Conservation (phyloP, 139 green algal species). For the Closterium sp. region DNA sequence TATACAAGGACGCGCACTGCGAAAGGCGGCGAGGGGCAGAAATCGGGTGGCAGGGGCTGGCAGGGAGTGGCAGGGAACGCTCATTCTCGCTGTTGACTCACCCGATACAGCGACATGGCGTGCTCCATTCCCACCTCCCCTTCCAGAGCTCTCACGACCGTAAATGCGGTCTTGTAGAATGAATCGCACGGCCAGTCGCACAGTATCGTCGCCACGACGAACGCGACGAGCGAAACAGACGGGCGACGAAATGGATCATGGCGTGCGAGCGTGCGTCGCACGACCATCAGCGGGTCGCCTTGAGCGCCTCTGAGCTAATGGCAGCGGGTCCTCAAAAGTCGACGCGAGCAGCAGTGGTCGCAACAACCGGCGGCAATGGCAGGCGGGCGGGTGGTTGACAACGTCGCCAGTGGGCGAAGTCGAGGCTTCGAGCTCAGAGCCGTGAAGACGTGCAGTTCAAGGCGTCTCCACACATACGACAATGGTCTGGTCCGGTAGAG, state of each 20-base stretch:
- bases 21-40: not conserved
- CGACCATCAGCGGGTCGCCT: not conserved
- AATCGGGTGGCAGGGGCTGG: not conserved
- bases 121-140: not conserved
- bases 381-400: too few relatives aligned
- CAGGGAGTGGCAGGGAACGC: not conserved
- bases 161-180: not conserved
- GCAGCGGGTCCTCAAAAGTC: too few relatives aligned
- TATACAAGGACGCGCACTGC: too few relatives aligned
- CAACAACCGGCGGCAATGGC: too few relatives aligned
- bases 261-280: not conserved
- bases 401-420: too few relatives aligned
- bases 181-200: not conserved
- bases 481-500: too few relatives aligned
- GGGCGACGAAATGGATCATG: not conserved
- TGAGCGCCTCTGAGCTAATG: too few relatives aligned
- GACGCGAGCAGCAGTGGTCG: too few relatives aligned
- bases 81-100: not conserved
- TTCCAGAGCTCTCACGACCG: not conserved
- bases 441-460: too few relatives aligned
- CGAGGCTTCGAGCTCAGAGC: too few relatives aligned
- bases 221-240: not conserved
- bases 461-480: too few relatives aligned
- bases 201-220: not conserved
- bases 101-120: not conserved